Evolutionary conservation across 106 monocot species (phyloP).

Genomic region (Allium fistulosum): DNA sequence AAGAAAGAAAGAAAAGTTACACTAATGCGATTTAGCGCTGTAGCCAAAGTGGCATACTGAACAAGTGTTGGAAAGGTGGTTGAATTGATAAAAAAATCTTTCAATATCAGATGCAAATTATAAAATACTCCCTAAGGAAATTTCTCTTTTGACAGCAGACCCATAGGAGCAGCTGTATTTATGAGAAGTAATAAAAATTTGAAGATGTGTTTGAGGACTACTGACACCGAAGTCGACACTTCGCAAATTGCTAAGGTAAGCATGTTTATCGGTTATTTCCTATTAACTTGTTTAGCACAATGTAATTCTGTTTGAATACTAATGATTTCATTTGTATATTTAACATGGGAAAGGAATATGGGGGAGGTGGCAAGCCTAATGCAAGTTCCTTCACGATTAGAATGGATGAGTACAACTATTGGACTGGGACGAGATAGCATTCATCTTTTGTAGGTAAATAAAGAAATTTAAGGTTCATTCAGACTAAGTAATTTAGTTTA

Average conservation of each 20-base stretch:
- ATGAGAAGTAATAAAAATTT: conserved; percentile 54
- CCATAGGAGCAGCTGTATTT: conserved; percentile 81
- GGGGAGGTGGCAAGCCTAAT: conserved; percentile 63
- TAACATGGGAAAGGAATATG: conserved; percentile 39
- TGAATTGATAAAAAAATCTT: neutral
- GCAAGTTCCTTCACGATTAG: conserved; percentile 81
- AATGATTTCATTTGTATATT: neutral
- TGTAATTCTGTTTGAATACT: neutral
- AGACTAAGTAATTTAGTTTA: no score
- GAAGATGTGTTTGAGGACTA: conserved; percentile 74
- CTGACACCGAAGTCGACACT: conserved; percentile 34
- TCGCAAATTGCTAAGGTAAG: conserved; percentile 74
- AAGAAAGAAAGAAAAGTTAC: neutral
- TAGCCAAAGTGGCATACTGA: no score
- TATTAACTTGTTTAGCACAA: neutral
- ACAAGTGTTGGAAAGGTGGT: no score
- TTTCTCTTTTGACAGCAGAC: conserved; percentile 18
- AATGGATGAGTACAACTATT: conserved; percentile 83
- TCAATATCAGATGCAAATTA: neutral
- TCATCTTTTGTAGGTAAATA: conserved; percentile 1
- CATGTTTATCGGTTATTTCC: neutral
- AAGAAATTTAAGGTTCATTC: no score
- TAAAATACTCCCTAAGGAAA: neutral
- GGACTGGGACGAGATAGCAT: conserved; percentile 29
- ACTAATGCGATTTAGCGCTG: no score